Base-by-base conservation (phyloP, 768 basidiomycete genomes). In the Russula sp. region DNA sequence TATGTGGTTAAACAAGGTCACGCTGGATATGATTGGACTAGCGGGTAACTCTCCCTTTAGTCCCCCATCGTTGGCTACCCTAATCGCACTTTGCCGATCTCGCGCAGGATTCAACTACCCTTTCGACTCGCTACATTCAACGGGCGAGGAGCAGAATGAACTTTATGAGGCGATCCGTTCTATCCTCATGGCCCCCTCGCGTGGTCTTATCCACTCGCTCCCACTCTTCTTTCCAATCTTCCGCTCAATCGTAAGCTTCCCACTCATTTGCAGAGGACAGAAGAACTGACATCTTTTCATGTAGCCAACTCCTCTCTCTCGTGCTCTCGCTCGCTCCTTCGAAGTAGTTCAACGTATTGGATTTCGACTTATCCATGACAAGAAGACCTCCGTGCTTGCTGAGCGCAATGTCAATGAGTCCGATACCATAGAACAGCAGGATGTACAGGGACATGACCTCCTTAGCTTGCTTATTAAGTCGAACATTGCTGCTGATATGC, bases 331-430 rank as follows among this genome's bases (percentile, higher is more conserved):
- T 29, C 61, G 59, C 7, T 76, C 81, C 5, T 71, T 73, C 36
- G 66, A 60, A 1, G 79, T 76, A 0, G 84, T 85, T 75, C 59
- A 66, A 14, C 74, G 77, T 9, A 81, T 87, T 51, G 85, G 82
- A 6, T 68, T 67, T 18, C 72, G 81, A 38, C 72, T 87, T 8
- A 62, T 85, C 20, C 60, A 64, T 7, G 75, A 81, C 8, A 86
- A 83, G 66, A 85, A 85, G 68, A 69, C 65, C 7, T 72, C 70
- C 9, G 65, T 74, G 16, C 48, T 67, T 9, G 58, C 60, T 20
- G 66, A 61, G 25, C 29, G 22, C 25, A 39, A 20, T 42, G n/a
- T 16, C 8, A 18, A 35, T 34, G 59, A 39, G 14, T 45, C 55
- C 3, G 57, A 52, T 35, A 34, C 38, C 2, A 49, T 65, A 11